phyloP scores from a whole-genome alignment of 495 filamentous ascomycete genomes.

The Talaromyces thailandensis region DNA sequence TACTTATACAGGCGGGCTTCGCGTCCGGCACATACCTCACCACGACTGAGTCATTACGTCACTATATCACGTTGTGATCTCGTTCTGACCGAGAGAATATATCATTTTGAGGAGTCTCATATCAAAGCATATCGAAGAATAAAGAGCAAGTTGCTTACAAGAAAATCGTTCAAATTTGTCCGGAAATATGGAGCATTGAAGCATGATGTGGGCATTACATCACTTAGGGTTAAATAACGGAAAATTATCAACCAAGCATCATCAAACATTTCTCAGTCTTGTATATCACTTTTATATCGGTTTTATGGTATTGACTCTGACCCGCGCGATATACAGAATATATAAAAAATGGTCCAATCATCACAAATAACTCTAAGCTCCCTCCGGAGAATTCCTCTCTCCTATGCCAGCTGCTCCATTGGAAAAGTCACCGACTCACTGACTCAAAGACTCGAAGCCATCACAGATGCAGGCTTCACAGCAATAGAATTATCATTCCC shows the following conservation, averaged over 20 bases:
- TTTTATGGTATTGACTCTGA: no score
- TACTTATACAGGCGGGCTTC: background rate
- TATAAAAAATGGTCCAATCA: constrained; percentile 9
- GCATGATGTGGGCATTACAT: constrained; percentile 5
- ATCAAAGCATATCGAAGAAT: background rate
- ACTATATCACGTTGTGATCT: background rate
- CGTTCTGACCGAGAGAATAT: no score
- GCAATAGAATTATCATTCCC: constrained; percentile 71
- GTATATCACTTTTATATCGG: background rate
- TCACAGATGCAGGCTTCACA: constrained; percentile 55
- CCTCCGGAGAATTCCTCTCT: constrained; percentile 44
- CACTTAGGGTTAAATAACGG: background rate
- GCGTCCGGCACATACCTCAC: background rate
- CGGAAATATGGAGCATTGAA: background rate
- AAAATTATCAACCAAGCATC: background rate
- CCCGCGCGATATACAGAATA: no score
- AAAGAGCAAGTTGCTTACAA: background rate
- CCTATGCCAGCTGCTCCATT: constrained; percentile 59
- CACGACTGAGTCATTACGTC: background rate
- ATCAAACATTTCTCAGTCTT: background rate
- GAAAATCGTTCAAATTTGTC: background rate
- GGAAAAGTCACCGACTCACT: constrained; percentile 47
- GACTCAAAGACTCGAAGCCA: constrained; percentile 55
- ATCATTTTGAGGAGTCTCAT: no score
- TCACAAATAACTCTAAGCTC: constrained; percentile 16